Evolutionary conservation across 1,284 basidiomycete species (phyloP).

Genomic region (Wallemia mellicola): DNA sequence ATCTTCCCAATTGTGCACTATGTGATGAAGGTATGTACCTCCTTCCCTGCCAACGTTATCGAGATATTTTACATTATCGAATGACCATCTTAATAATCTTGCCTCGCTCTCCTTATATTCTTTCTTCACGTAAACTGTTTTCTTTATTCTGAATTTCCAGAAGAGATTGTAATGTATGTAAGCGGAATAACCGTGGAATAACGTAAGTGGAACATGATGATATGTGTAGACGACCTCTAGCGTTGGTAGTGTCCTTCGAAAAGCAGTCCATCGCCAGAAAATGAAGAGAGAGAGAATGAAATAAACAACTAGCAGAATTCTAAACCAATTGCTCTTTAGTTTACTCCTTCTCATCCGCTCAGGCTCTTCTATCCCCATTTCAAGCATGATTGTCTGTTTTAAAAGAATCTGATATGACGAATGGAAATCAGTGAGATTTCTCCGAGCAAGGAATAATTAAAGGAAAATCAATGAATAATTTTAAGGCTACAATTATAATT

Average conservation of each 20-base stretch:
- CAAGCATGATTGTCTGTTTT: background rate
- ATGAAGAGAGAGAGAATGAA: background rate
- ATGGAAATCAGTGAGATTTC: too few relatives aligned
- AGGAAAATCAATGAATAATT: too few relatives aligned
- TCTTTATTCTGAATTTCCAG: background rate
- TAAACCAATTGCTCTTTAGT: background rate
- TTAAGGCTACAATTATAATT: too few relatives aligned
- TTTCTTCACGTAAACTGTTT: background rate
- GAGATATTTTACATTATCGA: constrained; percentile 11
- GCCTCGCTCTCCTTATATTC: background rate
- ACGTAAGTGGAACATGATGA: background rate
- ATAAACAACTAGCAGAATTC: background rate
- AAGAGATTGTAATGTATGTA: background rate
- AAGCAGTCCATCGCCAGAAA: background rate
- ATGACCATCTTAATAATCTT: constrained; percentile 6
- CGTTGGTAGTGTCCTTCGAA: background rate
- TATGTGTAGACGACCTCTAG: background rate
- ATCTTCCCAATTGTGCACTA: constrained; percentile 8
- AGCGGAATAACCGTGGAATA: background rate
- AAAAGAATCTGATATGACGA: background rate
- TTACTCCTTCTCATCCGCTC: background rate
- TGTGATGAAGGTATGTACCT: constrained; percentile 13
- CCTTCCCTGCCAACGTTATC: constrained; percentile 13
- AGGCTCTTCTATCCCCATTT: background rate
- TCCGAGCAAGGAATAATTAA: too few relatives aligned